Percentiles rank a stretch among this genome's conserved stretches.
Evolutionary conservation across 139 green algal genomes (phyloP).

Genomic region (Haematococcus lacustris): DNA sequence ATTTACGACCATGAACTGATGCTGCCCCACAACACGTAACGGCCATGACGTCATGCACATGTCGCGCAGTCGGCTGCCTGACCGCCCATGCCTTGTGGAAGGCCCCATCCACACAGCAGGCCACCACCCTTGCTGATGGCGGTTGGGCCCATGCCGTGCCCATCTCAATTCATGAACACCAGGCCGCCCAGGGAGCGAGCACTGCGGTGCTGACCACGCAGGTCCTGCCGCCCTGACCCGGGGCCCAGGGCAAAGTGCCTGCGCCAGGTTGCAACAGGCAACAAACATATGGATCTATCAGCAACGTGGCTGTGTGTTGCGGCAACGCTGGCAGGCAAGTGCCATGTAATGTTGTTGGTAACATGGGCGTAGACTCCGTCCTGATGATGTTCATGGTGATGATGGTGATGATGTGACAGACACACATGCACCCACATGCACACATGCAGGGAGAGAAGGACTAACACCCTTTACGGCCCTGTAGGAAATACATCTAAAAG

Average conservation of each 20-base stretch:
- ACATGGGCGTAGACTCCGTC: neutral
- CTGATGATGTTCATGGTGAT: neutral
- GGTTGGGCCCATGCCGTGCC: too few species aligned
- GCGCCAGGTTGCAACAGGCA: neutral
- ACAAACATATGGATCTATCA: neutral
- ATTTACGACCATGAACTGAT: too few species aligned
- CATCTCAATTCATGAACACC: constrained; percentile 51
- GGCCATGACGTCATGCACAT: too few species aligned
- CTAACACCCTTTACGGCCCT: neutral
- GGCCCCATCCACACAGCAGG: too few species aligned
- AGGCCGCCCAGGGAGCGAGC: constrained; percentile 55
- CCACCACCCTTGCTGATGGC: too few species aligned
- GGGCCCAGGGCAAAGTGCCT: constrained; percentile 54
- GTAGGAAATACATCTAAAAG: neutral
- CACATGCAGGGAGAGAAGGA: neutral
- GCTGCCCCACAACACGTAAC: too few species aligned
- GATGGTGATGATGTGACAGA: neutral
- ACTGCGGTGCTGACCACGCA: constrained; percentile 65
- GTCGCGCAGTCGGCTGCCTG: too few species aligned
- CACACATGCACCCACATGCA: neutral
- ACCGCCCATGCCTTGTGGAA: too few species aligned
- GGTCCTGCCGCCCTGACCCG: constrained; percentile 61
- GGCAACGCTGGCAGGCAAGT: too few species aligned
- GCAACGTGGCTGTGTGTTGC: neutral
- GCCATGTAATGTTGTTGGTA: too few species aligned